Conservation (phyloP, 257 asterid genomes). For the Solanum habrochaites region DNA sequence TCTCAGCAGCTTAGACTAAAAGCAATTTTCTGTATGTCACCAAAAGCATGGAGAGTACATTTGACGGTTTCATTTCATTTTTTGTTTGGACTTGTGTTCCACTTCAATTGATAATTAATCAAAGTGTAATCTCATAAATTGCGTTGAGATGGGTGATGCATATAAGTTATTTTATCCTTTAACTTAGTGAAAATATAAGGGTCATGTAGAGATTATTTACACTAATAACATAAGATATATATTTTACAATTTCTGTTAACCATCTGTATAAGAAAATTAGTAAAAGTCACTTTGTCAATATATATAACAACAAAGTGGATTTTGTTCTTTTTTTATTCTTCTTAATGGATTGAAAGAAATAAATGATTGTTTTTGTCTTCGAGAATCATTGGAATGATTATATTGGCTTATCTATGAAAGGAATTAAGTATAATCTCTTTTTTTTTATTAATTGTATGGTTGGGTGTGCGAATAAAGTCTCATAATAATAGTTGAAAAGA, state of each 20-base stretch:
- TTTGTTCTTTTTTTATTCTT: background rate
- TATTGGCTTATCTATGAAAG: background rate
- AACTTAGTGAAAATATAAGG: too few relatives aligned
- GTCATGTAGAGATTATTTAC: background rate
- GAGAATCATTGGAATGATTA: background rate
- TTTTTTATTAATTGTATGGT: background rate
- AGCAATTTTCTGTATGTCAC: background rate
- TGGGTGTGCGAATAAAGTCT: background rate
- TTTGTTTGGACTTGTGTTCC: background rate
- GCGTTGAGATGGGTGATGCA: background rate
- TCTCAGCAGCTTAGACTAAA: background rate
- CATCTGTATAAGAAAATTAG: background rate
- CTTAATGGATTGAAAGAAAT: background rate
- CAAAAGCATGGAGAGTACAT: background rate
- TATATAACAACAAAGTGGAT: background rate
- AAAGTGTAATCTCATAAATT: background rate
- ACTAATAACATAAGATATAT: background rate
- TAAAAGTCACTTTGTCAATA: background rate
- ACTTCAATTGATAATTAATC: background rate
- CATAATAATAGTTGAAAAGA: background rate
- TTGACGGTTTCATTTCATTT: background rate
- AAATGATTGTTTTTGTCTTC: background rate
- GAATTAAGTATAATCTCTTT: background rate
- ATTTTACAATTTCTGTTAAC: background rate
- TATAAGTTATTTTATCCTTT: background rate